These are phyloP conservation scores for Entomortierella parvispora DNA, from an alignment of 192 early-diverging fungal genomes.

Conservation along the genomic window DNA sequence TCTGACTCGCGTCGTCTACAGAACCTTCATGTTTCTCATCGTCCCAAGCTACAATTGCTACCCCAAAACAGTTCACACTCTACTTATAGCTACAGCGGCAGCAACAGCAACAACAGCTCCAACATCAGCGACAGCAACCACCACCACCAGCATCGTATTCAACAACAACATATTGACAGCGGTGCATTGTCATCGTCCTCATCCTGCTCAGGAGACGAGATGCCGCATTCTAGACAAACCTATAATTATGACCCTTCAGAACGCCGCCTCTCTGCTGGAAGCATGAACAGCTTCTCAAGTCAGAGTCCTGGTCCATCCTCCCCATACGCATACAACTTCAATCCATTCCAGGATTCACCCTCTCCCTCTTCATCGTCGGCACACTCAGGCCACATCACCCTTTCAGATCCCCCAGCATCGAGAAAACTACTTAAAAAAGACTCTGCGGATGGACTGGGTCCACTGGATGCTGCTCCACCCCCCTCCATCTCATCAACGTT, in stretches of 20 bases:
- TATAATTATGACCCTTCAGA: background rate
- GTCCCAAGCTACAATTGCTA: background rate
- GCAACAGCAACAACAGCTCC: background rate
- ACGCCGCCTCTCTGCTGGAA: constrained; percentile 24
- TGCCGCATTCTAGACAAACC: background rate
- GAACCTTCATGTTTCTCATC: background rate
- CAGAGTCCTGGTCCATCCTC: constrained; percentile 20
- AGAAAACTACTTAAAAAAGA: background rate
- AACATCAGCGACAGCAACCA: background rate
- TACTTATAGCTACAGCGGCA: background rate
- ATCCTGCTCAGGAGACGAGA: constrained; percentile 19
- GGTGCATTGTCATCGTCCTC: constrained; percentile 1
- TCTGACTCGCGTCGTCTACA: background rate
- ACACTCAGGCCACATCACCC: background rate
- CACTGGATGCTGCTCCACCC: background rate
- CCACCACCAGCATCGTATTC: constrained; percentile 1
- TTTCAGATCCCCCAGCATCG: background rate
- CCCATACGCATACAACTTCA: constrained; percentile 6
- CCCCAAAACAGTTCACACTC: background rate
- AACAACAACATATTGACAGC: background rate
- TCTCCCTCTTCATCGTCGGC: background rate
- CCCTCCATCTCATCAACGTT: too few species aligned
- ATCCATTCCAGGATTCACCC: background rate
- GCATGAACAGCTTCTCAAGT: constrained; percentile 17
- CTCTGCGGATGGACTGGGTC: too few species aligned